These are phyloP conservation scores for Coemansia aciculifera DNA, from an alignment of 192 early-diverging fungal species.

Conservation along the genomic window DNA sequence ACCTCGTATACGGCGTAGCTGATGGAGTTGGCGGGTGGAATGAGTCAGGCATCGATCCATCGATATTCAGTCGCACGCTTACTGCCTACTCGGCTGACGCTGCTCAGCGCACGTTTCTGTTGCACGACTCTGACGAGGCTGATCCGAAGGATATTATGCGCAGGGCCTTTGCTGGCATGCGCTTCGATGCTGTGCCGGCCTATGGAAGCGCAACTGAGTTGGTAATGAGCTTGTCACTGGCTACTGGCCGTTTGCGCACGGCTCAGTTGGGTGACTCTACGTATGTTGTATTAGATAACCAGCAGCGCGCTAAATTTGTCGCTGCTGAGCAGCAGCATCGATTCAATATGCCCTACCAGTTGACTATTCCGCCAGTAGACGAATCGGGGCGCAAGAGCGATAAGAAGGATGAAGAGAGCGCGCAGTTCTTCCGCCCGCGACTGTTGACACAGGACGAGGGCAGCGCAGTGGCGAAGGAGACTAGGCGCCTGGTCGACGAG, in stretches of 20 bases:
- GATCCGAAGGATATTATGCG: conserved; percentile 51
- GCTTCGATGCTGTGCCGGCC: conserved; percentile 32
- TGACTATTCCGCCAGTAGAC: conserved; percentile 43
- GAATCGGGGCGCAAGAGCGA: background rate
- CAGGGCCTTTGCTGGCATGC: conserved; percentile 47
- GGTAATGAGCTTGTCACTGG: conserved; percentile 37
- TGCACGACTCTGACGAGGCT: conserved; percentile 51
- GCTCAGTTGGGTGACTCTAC: conserved; percentile 56
- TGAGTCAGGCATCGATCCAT: conserved; percentile 52
- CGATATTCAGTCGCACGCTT: conserved; percentile 48
- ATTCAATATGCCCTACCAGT: conserved; percentile 55
- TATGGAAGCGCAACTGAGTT: conserved; percentile 49
- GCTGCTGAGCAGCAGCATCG: conserved; percentile 53
- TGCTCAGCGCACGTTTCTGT: conserved; percentile 26
- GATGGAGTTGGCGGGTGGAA: conserved; percentile 57
- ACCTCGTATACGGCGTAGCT: conserved; percentile 46
- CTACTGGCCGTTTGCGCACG: conserved; percentile 23
- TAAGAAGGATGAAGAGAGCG: conserved; percentile 12
- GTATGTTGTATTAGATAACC: conserved; percentile 32
- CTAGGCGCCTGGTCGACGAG: conserved; percentile 16
- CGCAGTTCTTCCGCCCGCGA: conserved; percentile 47
- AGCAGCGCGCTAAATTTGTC: conserved; percentile 28
- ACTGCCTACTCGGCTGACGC: conserved; percentile 40
- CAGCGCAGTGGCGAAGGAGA: background rate
- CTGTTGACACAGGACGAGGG: background rate